These are phyloP conservation scores for Aspergillus sparsus DNA, from an alignment of 495 filamentous ascomycete genomes.

Conservation along the genomic window DNA sequence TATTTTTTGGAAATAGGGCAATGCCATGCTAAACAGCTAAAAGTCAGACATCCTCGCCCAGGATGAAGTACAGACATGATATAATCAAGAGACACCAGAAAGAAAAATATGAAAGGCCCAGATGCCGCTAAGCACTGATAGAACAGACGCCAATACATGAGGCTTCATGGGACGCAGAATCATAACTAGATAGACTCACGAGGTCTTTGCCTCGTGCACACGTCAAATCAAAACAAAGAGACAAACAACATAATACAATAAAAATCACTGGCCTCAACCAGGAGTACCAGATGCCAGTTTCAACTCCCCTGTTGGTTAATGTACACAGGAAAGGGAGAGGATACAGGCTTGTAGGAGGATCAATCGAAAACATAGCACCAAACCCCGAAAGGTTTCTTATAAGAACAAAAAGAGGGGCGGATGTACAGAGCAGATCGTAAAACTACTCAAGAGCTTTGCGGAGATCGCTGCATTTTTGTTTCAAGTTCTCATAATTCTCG, in stretches of 20 bases:
- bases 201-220: constrained; percentile 17
- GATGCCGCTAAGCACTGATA: background rate
- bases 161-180: constrained; percentile 19
- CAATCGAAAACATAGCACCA: constrained; percentile 8
- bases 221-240: constrained; percentile 13
- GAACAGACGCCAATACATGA: constrained; percentile 10
- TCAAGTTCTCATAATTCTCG: constrained; percentile 75
- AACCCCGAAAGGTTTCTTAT: constrained; percentile 8
- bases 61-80: background rate
- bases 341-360: background rate
- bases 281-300: constrained; percentile 22
- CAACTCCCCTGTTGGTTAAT: constrained; percentile 13
- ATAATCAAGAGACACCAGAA: background rate
- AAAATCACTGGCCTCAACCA: constrained; percentile 20
- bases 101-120: background rate
- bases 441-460: constrained; percentile 62
- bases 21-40: background rate
- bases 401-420: constrained; percentile 13
- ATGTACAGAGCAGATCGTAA: constrained; percentile 29
- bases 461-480: constrained; percentile 79
- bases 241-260: constrained; percentile 27
- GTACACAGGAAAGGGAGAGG: constrained; percentile 19
- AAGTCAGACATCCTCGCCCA: background rate
- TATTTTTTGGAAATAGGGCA: background rate
- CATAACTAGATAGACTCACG: constrained; percentile 18